A percentile compares a stretch with the other conserved stretches of the same genome.
phyloP scores from a whole-genome alignment of 2,329 filamentous ascomycete species.

The Fusarium mexicanum region DNA sequence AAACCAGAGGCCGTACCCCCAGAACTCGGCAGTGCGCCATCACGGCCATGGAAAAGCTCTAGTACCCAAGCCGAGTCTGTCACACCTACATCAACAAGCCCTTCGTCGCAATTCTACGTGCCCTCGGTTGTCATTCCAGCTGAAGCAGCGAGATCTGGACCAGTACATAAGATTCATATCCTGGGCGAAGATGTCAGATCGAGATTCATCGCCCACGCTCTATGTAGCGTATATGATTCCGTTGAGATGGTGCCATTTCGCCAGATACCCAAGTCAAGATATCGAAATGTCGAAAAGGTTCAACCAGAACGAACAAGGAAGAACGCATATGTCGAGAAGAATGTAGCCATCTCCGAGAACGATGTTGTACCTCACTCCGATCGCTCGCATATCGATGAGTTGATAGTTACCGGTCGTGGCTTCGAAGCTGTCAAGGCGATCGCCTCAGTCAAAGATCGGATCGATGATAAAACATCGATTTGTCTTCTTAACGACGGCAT shows the following conservation, averaged over 20 bases:
- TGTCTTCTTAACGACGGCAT: slow-evolving; percentile 84
- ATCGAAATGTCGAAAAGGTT: slow-evolving; percentile 45
- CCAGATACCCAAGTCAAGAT: slow-evolving; percentile 40
- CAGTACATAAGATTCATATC: slow-evolving; percentile 53
- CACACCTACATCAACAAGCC: slow-evolving; percentile 19
- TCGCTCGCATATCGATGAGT: slow-evolving; percentile 70
- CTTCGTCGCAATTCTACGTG: slow-evolving; percentile 45
- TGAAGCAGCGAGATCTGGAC: slow-evolving; percentile 45
- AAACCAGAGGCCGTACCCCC: slow-evolving; percentile 36
- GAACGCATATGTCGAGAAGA: slow-evolving; percentile 33
- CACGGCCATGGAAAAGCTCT: slow-evolving; percentile 36
- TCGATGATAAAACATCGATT: slow-evolving; percentile 76
- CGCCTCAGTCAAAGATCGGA: slow-evolving; percentile 68
- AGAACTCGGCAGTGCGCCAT: slow-evolving; percentile 25
- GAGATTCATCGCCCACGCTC: slow-evolving; percentile 53
- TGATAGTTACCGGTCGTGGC: slow-evolving; percentile 71
- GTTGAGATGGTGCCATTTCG: slow-evolving; percentile 49
- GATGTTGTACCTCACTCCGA: slow-evolving; percentile 32
- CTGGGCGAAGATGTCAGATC: slow-evolving; percentile 54
- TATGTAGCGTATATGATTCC: slow-evolving; percentile 54
- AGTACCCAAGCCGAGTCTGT: slow-evolving; percentile 11
- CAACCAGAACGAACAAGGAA: slow-evolving; percentile 32
- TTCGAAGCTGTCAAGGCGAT: slow-evolving; percentile 69
- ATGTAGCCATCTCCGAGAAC: slow-evolving; percentile 23
- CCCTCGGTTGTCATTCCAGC: slow-evolving; percentile 51